A percentile compares a stretch with the other conserved stretches of the same genome.
These are phyloP conservation scores for Alternaria metachromatica DNA, from an alignment of 2,329 filamentous ascomycete genomes.

Conservation along the genomic window DNA sequence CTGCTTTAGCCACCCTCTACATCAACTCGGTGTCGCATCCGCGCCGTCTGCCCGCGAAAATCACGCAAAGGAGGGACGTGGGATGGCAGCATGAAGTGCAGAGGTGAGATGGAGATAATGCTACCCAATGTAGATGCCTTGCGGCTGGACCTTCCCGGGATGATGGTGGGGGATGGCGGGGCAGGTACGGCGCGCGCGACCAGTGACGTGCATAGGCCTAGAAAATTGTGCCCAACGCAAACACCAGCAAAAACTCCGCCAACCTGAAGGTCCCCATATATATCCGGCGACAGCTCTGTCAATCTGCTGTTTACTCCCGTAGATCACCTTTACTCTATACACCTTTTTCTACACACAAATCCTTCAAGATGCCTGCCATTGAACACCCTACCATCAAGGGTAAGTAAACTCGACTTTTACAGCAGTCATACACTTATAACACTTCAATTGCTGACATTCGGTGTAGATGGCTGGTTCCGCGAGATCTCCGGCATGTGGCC, in stretches of 20 bases:
- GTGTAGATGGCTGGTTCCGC: slow-evolving; percentile 97
- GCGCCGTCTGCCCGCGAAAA: neutral
- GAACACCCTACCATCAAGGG: slow-evolving; percentile 79
- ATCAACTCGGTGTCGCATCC: slow-evolving; percentile 6
- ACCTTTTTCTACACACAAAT: slow-evolving; percentile 5
- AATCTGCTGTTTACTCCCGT: slow-evolving; percentile 17
- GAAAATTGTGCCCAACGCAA: slow-evolving; percentile 20
- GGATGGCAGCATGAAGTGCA: neutral
- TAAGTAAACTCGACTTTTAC: slow-evolving; percentile 41
- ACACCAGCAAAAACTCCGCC: slow-evolving; percentile 23
- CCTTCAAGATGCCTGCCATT: slow-evolving; percentile 67
- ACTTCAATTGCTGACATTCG: neutral
- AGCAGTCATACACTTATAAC: neutral
- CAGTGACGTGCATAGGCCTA: slow-evolving; percentile 30
- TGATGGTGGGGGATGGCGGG: slow-evolving; percentile 18
- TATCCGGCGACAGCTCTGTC: slow-evolving; percentile 18
- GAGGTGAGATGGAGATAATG: neutral
- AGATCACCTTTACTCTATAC: slow-evolving; percentile 2
- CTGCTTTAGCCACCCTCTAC: slow-evolving; percentile 7
- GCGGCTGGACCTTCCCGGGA: slow-evolving; percentile 18
- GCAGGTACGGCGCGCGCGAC: slow-evolving; percentile 15
- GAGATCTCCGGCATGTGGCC: slow-evolving; percentile 99
- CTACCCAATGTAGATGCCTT: slow-evolving; percentile 2
- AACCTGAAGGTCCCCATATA: slow-evolving; percentile 32
- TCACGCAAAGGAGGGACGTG: neutral